A percentile compares a stretch with the other conserved stretches of the same genome.
Evolutionary conservation across 2,329 filamentous ascomycete genomes (phyloP).

Genomic region (Aspergillus cejpii): DNA sequence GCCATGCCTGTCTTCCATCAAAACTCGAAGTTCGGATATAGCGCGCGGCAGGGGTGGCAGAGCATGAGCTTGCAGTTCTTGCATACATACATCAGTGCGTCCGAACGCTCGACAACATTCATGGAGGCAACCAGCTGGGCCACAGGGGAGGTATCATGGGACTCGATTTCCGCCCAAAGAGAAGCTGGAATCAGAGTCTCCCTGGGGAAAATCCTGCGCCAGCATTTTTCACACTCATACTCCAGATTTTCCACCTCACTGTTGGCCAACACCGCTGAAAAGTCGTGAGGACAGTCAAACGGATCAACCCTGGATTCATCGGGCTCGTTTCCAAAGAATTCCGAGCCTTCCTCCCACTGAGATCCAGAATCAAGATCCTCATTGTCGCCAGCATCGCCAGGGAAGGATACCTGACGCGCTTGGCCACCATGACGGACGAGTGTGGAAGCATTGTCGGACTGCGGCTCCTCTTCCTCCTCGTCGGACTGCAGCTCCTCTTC

Average conservation of each 20-base stretch:
- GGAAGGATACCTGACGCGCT: neutral
- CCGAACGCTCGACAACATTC: neutral
- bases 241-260: conserved; percentile 1
- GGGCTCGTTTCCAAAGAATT: conserved; percentile 34
- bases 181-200: neutral
- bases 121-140: neutral
- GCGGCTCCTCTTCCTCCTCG: neutral
- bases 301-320: neutral
- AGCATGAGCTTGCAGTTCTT: neutral
- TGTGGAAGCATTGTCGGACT: too few relatives aligned
- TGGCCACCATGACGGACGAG: neutral
- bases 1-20: neutral
- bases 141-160: neutral
- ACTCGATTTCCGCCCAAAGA: neutral
- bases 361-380: conserved; percentile 14
- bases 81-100: neutral
- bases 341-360: conserved; percentile 22
- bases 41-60: neutral
- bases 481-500: neutral
- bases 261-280: neutral
- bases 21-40: neutral
- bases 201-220: conserved; percentile 4
- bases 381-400: neutral
- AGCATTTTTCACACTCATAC: conserved; percentile 11
- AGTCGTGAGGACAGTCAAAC: conserved; percentile 2